Percentiles rank a stretch among this genome's conserved stretches.
Conservation (phyloP, 108 stramenopile genomes). For the Cyclostephanos tholiformis region DNA sequence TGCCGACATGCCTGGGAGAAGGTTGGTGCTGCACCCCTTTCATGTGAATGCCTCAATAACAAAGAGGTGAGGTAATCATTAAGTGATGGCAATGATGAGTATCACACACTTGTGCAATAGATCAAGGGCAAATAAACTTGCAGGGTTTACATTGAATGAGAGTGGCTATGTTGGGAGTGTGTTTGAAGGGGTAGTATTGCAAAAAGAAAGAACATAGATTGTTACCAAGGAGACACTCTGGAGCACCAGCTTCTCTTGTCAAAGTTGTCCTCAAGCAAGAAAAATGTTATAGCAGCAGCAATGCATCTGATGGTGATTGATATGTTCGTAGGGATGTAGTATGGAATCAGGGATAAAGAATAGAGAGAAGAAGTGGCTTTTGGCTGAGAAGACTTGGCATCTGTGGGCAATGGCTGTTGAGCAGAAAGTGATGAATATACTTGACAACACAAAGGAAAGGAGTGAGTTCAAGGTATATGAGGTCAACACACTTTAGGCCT, state of each 20-base stretch:
- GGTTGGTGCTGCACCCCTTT: slow-evolving; percentile 1
- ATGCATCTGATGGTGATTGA: not conserved
- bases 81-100: not conserved
- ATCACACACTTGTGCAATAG: not conserved
- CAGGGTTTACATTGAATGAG: not conserved
- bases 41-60: not conserved
- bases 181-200: not conserved
- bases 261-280: not conserved
- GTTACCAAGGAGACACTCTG: not conserved
- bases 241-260: not conserved
- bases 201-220: not conserved
- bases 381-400: not conserved
- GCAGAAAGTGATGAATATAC: not conserved
- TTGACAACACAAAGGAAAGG: not conserved
- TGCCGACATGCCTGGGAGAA: not conserved
- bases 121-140: not conserved
- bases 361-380: not conserved
- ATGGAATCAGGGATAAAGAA: not conserved
- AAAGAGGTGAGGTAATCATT: not conserved
- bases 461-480: not conserved
- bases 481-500: not conserved
- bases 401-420: not conserved
- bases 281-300: not conserved
- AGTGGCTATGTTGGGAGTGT: not conserved
- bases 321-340: not conserved